Evolutionary conservation across 2,329 filamentous ascomycete species (phyloP), one percentile per base, ranked within the genome.

Genomic region (Colletotrichum falcatum): DNA sequence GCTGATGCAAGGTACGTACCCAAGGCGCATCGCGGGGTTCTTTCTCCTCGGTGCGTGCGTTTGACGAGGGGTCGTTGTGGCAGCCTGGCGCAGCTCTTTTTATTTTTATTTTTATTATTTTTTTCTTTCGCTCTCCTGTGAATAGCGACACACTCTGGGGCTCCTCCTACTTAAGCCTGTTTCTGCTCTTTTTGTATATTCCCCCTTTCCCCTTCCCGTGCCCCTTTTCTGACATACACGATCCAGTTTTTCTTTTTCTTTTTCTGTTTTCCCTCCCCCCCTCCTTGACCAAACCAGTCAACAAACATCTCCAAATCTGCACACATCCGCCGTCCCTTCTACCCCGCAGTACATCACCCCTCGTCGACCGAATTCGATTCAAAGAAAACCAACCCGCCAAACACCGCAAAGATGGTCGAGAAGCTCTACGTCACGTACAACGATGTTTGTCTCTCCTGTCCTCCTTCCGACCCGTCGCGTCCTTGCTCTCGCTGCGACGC

Each of bases 391-490:
- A 46, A 46, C 64, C 53, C 44, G 26, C 64, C 44, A 68, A 59
- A 65, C 51, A 67, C 65, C 69, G 66, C 77, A 83, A 91, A 85
- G 71, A 95, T 95, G 92, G 88, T 92, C 74, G 87, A 95, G 82
- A 97, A 97, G 82, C 82, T 94, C 81, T 97, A 95, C 85, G 90
- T 96, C 80, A 96, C 93, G 76, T 97, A 97, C 84, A 97, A 97
- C 82, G 90, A 96, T 89, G 93, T 95, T 85, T 81, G 89, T 82
- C 71, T 66, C 63, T 61, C 30, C 14, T 61, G n/a, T 7, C 23
- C 12, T 54, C 37, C 9, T 6, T 48, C 18, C 53, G 0, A 14
- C 6, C 23, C 11, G 26, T 33, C 35, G 30, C 26, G 37, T 23
- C 48, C 7, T 49, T 20, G 26, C 26, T 56, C 64, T 18, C 61